Percentiles rank a stretch among this genome's conserved stretches.
Conservation (phyloP, 2,329 filamentous ascomycete species). For the Trichothecium roseum region DNA sequence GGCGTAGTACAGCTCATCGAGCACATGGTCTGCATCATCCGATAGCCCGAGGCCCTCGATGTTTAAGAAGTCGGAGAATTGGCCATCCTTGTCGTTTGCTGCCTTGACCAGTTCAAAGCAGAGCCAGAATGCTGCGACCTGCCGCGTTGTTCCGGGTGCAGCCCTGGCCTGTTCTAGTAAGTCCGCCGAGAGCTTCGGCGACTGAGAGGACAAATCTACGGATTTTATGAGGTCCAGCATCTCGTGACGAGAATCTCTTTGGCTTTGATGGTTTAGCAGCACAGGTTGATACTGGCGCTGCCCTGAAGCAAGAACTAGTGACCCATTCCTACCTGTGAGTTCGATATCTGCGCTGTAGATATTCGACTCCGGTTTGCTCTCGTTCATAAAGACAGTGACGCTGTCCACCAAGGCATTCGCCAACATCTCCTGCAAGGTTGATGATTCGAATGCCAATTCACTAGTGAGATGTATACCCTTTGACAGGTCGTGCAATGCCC, state of each 20-base stretch:
- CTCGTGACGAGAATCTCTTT: slow-evolving; percentile 48
- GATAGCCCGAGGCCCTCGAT: too few relatives aligned
- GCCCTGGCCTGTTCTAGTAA: slow-evolving; percentile 55
- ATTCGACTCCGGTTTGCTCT: slow-evolving; percentile 2
- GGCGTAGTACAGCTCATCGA: slow-evolving; percentile 59
- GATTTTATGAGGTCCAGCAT: slow-evolving; percentile 47
- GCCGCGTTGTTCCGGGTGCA: slow-evolving; percentile 43
- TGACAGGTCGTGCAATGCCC: slow-evolving; percentile 65
- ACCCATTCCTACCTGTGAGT: slow-evolving; percentile 1
- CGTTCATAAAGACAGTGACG: slow-evolving; percentile 33
- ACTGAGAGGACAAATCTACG: slow-evolving; percentile 46
- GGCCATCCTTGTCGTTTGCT: slow-evolving; percentile 47
- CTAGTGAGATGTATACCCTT: slow-evolving; percentile 59
- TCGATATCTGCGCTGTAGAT: slow-evolving; percentile 1
- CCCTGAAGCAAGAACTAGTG: background rate
- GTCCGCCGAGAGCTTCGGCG: slow-evolving; percentile 50
- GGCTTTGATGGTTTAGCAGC: slow-evolving; percentile 53
- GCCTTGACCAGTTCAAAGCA: slow-evolving; percentile 61
- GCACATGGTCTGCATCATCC: slow-evolving; percentile 34
- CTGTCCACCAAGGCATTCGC: slow-evolving; percentile 65
- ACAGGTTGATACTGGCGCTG: slow-evolving; percentile 44
- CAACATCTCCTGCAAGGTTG: slow-evolving; percentile 56
- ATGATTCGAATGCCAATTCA: slow-evolving; percentile 51
- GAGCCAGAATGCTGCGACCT: slow-evolving; percentile 71
- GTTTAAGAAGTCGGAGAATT: slow-evolving; percentile 31